phyloP scores from a whole-genome alignment of 176 grass and related monocot genomes.

The Rhynchospora pubera region DNA sequence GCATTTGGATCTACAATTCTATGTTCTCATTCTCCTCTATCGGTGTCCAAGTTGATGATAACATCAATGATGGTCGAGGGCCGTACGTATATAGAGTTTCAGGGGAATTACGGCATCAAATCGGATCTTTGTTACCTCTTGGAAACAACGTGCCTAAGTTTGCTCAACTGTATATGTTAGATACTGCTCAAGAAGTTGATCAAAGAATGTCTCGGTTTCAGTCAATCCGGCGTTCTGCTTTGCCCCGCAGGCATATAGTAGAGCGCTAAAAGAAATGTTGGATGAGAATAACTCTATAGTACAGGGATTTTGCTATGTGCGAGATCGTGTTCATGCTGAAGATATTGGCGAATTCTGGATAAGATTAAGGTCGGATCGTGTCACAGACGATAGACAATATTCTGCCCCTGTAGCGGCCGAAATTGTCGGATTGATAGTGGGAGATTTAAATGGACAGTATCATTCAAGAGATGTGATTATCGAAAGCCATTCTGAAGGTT shows the following conservation, averaged over 20 bases:
- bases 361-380: neutral
- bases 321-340: too few relatives aligned
- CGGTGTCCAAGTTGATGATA: neutral
- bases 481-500: neutral
- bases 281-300: neutral
- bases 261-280: neutral
- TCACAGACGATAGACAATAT: neutral
- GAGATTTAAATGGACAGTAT: neutral
- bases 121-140: neutral
- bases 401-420: neutral
- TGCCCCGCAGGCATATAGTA: neutral
- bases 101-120: neutral
- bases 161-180: slow-evolving; percentile 13
- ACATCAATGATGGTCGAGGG: neutral
- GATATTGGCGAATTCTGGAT: too few relatives aligned
- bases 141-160: neutral
- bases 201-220: neutral
- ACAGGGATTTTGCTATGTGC: neutral
- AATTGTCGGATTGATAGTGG: slow-evolving; percentile 23
- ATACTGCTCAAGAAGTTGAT: neutral
- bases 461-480: slow-evolving; percentile 29
- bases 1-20: slow-evolving; percentile 30
- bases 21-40: slow-evolving; percentile 25
- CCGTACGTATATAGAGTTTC: neutral
- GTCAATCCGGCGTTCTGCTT: fast-evolving